Evolutionary conservation across 2,329 filamentous ascomycete species (phyloP).

Genomic region (Raffaelea arxii): DNA sequence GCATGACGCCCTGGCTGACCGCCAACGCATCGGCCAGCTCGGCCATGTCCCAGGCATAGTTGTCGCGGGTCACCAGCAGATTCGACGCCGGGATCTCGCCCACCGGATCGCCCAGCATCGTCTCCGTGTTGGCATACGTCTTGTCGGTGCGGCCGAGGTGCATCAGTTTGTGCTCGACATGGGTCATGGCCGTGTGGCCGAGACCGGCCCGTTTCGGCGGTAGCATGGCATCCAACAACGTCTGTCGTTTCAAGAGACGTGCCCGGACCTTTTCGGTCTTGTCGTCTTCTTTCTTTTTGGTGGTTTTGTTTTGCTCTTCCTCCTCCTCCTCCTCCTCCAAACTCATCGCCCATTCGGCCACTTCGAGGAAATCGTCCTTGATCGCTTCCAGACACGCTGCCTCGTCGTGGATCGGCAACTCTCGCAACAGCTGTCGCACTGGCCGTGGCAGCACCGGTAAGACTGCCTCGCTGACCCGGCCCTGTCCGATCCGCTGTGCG

Average conservation of each 20-base stretch:
- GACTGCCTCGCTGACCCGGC: constrained; percentile 8
- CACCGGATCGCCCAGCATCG: constrained; percentile 9
- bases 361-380: constrained; percentile 11
- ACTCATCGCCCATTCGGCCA: constrained; percentile 10
- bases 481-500: constrained; percentile 4
- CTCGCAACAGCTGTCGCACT: constrained; percentile 10
- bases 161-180: constrained; percentile 10
- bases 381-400: constrained; percentile 6
- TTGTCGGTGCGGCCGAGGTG: constrained; percentile 4
- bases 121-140: constrained; percentile 12
- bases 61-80: constrained; percentile 12
- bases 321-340: constrained; percentile 1
- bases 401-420: constrained; percentile 6
- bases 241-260: constrained; percentile 9
- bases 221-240: constrained; percentile 10
- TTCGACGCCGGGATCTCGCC: constrained; percentile 6
- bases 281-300: background rate
- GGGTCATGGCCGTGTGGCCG: constrained; percentile 9
- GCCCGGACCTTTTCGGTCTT: constrained; percentile 5
- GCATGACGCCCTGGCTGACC: constrained; percentile 18
- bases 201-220: constrained; percentile 5
- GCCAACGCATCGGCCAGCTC: constrained; percentile 17
- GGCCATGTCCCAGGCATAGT: constrained; percentile 34
- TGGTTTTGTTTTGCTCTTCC: background rate
- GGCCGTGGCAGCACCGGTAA: constrained; percentile 6